These are phyloP conservation scores for Turnera subulata DNA, from an alignment of 345 rosid species.

Conservation along the genomic window DNA sequence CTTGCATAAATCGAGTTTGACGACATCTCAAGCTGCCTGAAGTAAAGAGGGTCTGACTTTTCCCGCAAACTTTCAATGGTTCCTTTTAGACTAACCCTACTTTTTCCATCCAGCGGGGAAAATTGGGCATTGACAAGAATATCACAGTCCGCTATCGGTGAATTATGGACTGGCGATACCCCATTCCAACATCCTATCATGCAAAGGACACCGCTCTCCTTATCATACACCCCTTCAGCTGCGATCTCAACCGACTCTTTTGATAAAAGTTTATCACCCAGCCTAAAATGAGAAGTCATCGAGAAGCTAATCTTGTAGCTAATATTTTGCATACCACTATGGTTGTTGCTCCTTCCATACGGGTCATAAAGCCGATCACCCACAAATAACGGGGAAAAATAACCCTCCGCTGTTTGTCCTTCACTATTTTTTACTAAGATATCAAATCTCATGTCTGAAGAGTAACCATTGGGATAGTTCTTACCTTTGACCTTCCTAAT, in stretches of 20 bases:
- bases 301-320: slow-evolving; percentile 55
- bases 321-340: slow-evolving; percentile 46
- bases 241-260: slow-evolving; percentile 40
- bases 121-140: slow-evolving; percentile 50
- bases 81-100: slow-evolving; percentile 51
- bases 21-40: slow-evolving; percentile 47
- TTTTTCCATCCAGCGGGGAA: slow-evolving; percentile 49
- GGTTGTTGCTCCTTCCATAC: slow-evolving; percentile 14
- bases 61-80: slow-evolving; percentile 56
- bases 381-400: slow-evolving; percentile 60
- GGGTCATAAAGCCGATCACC: slow-evolving; percentile 37
- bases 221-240: slow-evolving; percentile 75
- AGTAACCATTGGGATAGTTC: slow-evolving; percentile 47
- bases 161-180: slow-evolving; percentile 16
- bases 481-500: slow-evolving; percentile 38
- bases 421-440: slow-evolving; percentile 41
- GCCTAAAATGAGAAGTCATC: slow-evolving; percentile 17
- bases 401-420: slow-evolving; percentile 42
- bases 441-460: slow-evolving; percentile 66
- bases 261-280: slow-evolving; percentile 18
- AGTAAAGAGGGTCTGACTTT: slow-evolving; percentile 60
- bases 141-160: slow-evolving; percentile 47
- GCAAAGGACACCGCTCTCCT: slow-evolving; percentile 61
- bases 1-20: slow-evolving; percentile 48
- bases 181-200: slow-evolving; percentile 74